Base-by-base conservation (phyloP, 2,329 filamentous ascomycete species). In the Sordariomycetes sp. region DNA sequence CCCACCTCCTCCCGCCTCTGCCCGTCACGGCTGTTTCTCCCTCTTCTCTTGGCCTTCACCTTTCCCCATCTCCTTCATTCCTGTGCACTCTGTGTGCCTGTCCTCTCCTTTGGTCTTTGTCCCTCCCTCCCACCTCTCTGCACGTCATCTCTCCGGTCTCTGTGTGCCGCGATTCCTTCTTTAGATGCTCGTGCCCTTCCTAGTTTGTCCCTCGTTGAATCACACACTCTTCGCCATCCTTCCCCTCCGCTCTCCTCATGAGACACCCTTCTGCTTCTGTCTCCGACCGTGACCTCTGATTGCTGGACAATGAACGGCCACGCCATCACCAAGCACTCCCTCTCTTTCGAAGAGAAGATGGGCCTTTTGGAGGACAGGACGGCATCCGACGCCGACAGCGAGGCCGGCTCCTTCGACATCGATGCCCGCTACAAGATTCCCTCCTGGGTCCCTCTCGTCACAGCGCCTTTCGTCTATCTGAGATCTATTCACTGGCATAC, bases 301-400 rank as follows among this genome's bases (percentile, higher is more conserved):
- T 48, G 44, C 47, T 45, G 47, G 47, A 57, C 48, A 51, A 68
- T 69, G 65, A 57, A 55, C 42, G 53, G 52, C 38, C 51, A 58
- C 46, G 53, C 53, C 37, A 40, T 49, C 16, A 53, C 51, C n/a
- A 51, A 46, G 32, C 46, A 50, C 39, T 52, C 54, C 21, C 49
- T 55, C 39, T 53, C 53, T 33, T 39, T 58, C 33, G 62, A 68
- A 49, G 67, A 70, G 53, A 66, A 61, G 43, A 48, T 61, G 35
- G 51, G 53, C 11, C 51, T 70, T 21, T 49, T 68, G 21, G 61
- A 68, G n/a, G 60, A 67, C 34, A 59, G 56, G 39, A 52, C 54
- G 12, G 35, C 55, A 15, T 64, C 63, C 10, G 66, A 71, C 34
- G 45, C 53, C 28, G 65, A 68, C 32, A 66, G 61, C 45, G 64